phyloP scores from a whole-genome alignment of 1,284 basidiomycete species.

The Fomitopsis palustris region DNA sequence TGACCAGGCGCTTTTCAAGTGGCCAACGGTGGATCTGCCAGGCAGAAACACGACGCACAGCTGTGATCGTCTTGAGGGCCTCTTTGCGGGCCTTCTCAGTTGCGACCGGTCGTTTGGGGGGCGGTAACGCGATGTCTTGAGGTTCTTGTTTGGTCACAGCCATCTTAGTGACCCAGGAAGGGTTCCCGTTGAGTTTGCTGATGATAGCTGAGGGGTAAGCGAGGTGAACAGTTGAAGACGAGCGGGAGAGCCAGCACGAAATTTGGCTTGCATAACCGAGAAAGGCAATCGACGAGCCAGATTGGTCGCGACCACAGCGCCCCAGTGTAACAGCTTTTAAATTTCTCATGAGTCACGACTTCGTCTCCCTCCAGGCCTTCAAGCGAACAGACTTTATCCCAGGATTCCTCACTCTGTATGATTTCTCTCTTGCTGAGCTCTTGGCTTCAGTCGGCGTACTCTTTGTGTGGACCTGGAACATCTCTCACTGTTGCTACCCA shows the following conservation, averaged over 20 bases:
- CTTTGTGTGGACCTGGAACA: too few species aligned
- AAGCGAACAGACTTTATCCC: too few species aligned
- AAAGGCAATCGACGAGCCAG: background rate
- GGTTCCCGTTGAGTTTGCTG: background rate
- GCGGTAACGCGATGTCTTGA: constrained; percentile 10
- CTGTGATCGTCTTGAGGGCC: constrained; percentile 24
- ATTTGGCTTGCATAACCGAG: background rate
- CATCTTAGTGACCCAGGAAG: background rate
- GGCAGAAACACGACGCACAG: constrained; percentile 28
- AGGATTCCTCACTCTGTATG: too few species aligned
- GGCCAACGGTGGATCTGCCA: constrained; percentile 36
- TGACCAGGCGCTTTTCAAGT: constrained; percentile 25
- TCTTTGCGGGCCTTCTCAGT: constrained; percentile 14
- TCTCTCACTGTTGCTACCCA: too few species aligned
- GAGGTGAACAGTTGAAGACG: too few species aligned
- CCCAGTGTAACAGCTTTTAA: too few species aligned
- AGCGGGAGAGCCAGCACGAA: background rate
- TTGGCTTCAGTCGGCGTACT: too few species aligned
- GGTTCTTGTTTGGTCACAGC: constrained; percentile 18
- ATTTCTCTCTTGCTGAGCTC: too few species aligned
- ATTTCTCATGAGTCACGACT: too few species aligned
- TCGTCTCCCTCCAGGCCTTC: too few species aligned
- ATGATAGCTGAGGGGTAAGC: background rate
- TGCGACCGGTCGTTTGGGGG: constrained; percentile 5
- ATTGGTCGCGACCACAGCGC: background rate